Evolutionary conservation across 768 basidiomycete genomes (phyloP).

Genomic region (Scleroderma citrinum): DNA sequence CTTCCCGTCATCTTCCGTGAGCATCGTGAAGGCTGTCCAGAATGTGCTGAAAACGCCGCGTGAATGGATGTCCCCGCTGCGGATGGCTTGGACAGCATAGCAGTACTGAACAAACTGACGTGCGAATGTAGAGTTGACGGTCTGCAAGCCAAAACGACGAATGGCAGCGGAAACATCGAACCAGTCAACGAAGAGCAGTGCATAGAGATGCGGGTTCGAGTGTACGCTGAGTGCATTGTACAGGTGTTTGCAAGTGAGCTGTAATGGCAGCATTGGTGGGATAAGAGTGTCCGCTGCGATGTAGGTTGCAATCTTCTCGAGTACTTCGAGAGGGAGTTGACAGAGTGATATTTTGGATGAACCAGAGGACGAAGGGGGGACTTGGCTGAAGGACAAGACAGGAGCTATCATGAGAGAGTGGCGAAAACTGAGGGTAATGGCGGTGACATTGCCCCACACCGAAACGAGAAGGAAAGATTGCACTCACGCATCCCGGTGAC

Average conservation of each 20-base stretch:
- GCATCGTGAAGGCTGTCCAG: conserved; percentile 47
- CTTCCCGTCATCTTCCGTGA: conserved; percentile 63
- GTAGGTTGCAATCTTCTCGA: conserved; percentile 48
- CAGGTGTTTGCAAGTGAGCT: conserved; percentile 37
- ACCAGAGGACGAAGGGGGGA: too few species aligned
- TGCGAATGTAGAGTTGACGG: conserved; percentile 31
- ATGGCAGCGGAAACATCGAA: conserved; percentile 51
- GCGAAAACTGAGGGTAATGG: too few species aligned
- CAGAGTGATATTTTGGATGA: too few species aligned
- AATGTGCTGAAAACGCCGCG: conserved; percentile 29
- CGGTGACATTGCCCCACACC: too few species aligned
- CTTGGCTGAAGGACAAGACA: too few species aligned
- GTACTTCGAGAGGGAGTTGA: conserved; percentile 36
- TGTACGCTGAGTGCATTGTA: conserved; percentile 28
- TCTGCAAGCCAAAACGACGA: conserved; percentile 43
- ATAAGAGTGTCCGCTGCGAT: conserved; percentile 17
- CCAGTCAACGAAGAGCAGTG: conserved; percentile 46
- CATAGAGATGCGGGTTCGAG: conserved; percentile 36
- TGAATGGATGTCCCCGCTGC: conserved; percentile 31
- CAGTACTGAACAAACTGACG: conserved; percentile 37
- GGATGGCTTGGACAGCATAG: conserved; percentile 23
- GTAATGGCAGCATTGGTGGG: conserved; percentile 39
- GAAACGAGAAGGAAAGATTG: too few species aligned
- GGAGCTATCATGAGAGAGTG: too few species aligned
- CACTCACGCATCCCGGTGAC: too few species aligned